Base-by-base conservation (phyloP, 2,329 filamentous ascomycete species). In the Ceratocystis destructans region DNA sequence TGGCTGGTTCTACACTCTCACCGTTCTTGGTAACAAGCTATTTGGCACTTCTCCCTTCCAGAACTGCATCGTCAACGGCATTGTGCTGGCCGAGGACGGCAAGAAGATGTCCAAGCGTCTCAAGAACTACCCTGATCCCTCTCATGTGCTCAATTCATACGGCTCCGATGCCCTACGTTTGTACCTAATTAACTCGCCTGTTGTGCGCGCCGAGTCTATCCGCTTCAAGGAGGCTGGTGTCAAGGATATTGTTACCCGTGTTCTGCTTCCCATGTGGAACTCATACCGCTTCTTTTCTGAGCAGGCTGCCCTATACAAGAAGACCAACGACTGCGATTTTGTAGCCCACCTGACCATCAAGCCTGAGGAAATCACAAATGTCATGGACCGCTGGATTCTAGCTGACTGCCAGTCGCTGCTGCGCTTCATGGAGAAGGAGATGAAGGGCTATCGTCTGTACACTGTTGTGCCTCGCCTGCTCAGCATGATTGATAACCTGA, bases 381-480 rank as follows among this genome's bases (percentile, higher is more conserved):
- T 96, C 67, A 96, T 97, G 88, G 93, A 97, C 74, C 84, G 87
- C 69, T 97, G 93, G 93, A 94, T 97, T 71, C 78, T 97, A 73
- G 93, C 93, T 68, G 90, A 88, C 71, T 95, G 89, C 72, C 93
- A 97, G 75, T 95, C 89, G 72, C 80, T 97, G 70, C 81, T 97
- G 67, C 86, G 91, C 72, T 96, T 94, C 73, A 90, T 96, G 65
- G 93, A 97, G 73, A 80, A 89, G 71, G 93, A 97, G 77, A 97
- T 97, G 93, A 81, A 82, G 64, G 86, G 79, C 5, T 88, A 88
- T 74, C 85, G 87, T 41, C 76, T 89, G 50, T 95, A 94, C 76
- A 95, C 90, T 1, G 90, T 95, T 48, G 89, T 95, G 62, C 90
- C 90, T 5, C 81, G 87, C 67, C 77, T 95, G 68, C 80, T 92